A percentile compares a stretch with the other conserved stretches of the same genome.
phyloP scores from a whole-genome alignment of 192 early-diverging fungal species.

The Thamnidium elegans region DNA sequence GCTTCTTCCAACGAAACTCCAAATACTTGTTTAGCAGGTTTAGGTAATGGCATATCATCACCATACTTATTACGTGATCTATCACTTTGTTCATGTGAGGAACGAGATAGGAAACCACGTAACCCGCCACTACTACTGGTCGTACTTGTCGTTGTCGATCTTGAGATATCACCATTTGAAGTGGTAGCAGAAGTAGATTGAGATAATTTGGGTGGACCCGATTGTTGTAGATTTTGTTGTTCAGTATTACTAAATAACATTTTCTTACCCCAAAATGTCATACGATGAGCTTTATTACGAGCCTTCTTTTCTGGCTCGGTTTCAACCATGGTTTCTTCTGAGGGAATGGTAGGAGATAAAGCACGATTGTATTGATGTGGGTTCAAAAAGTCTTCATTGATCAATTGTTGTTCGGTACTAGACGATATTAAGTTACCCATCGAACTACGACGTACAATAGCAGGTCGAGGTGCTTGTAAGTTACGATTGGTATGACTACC shows the following conservation, averaged over 20 bases:
- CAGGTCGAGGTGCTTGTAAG: not conserved
- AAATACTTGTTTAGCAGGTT: conserved; percentile 61
- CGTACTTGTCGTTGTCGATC: not conserved
- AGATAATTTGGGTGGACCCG: not conserved
- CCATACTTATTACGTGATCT: not conserved
- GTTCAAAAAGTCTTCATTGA: not conserved
- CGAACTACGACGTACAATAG: conserved; percentile 20
- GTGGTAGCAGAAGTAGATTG: conserved; percentile 18
- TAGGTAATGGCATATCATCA: conserved; percentile 1
- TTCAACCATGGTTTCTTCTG: not conserved
- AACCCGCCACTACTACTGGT: not conserved
- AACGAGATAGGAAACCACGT: conserved; percentile 27
- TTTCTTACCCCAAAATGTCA: conserved; percentile 40
- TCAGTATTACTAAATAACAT: conserved; percentile 24
- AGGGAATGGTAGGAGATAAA: not conserved
- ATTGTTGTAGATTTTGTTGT: not conserved
- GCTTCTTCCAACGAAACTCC: conserved; percentile 82
- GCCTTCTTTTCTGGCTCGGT: conserved; percentile 19
- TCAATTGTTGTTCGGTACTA: not conserved
- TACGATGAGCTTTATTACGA: conserved; percentile 28
- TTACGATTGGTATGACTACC: not conserved
- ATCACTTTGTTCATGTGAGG: conserved; percentile 17
- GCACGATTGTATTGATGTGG: not conserved
- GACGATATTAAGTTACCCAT: conserved; percentile 21
- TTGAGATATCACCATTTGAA: not conserved